These are phyloP conservation scores for Aspergillus bertholletiae DNA, from an alignment of 495 filamentous ascomycete genomes.

Conservation along the genomic window DNA sequence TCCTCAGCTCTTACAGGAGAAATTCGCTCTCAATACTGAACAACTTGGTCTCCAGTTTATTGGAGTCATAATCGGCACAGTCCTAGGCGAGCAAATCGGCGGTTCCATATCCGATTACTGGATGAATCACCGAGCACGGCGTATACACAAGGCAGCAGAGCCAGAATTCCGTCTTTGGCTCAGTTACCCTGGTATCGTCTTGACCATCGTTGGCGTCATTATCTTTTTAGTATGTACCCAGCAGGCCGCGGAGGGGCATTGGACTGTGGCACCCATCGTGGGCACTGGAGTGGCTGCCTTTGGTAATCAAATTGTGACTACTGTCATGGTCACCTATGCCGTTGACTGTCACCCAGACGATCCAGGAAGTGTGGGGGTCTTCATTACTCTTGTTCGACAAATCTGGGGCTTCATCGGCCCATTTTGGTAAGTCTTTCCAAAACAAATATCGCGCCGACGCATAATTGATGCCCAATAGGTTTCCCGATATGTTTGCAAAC, in stretches of 20 bases:
- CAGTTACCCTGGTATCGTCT: constrained; percentile 44
- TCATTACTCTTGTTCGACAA: constrained; percentile 52
- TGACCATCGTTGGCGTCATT: constrained; percentile 47
- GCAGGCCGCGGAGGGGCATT: constrained; percentile 37
- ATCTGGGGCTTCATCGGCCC: constrained; percentile 58
- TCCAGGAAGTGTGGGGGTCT: constrained; percentile 51
- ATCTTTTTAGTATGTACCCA: constrained; percentile 48
- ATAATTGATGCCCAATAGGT: constrained; percentile 19
- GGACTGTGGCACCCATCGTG: constrained; percentile 49
- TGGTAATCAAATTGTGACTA: constrained; percentile 58
- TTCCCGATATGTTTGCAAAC: constrained; percentile 39
- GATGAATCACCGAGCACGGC: constrained; percentile 38
- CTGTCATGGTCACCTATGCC: constrained; percentile 52
- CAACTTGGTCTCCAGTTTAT: constrained; percentile 53
- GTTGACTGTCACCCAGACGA: constrained; percentile 51
- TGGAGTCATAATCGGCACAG: constrained; percentile 50
- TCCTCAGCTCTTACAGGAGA: constrained; percentile 45
- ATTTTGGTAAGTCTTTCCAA: constrained; percentile 41
- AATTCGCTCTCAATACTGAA: constrained; percentile 51
- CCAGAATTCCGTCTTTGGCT: constrained; percentile 54
- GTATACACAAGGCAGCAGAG: constrained; percentile 19
- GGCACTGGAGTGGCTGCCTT: constrained; percentile 47
- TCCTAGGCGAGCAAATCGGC: constrained; percentile 55
- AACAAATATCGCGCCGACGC: background rate
- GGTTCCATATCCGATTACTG: constrained; percentile 48